These are phyloP conservation scores for Collybia sordida DNA, from an alignment of 768 basidiomycete species.

Conservation along the genomic window DNA sequence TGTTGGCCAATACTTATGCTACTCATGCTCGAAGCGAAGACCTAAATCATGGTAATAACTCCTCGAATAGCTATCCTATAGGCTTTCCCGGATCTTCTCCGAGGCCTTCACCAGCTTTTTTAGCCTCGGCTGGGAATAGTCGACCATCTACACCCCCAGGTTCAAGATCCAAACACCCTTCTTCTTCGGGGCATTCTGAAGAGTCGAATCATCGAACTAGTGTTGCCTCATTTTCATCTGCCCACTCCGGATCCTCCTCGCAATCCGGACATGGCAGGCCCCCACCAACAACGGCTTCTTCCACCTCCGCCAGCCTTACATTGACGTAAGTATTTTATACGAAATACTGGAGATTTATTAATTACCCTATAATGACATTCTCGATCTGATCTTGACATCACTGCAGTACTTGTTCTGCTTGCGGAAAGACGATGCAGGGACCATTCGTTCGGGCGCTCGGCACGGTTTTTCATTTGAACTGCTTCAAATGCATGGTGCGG, in stretches of 20 bases:
- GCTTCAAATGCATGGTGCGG: slow-evolving; percentile 96
- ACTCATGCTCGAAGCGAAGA: slow-evolving; percentile 71
- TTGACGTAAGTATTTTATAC: slow-evolving; percentile 51
- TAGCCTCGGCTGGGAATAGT: slow-evolving; percentile 41
- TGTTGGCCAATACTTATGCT: slow-evolving; percentile 31
- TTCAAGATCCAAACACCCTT: slow-evolving; percentile 47
- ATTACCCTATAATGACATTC: slow-evolving; percentile 15
- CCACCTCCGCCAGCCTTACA: slow-evolving; percentile 54
- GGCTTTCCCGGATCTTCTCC: slow-evolving; percentile 35
- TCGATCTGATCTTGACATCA: slow-evolving; percentile 24
- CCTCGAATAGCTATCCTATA: slow-evolving; percentile 25
- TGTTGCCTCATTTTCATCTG: slow-evolving; percentile 49
- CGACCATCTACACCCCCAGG: slow-evolving; percentile 61
- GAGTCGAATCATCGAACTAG: slow-evolving; percentile 46
- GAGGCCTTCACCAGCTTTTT: slow-evolving; percentile 44
- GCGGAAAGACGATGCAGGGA: slow-evolving; percentile 84
- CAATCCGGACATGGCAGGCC: slow-evolving; percentile 37
- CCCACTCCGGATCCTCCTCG: slow-evolving; percentile 53
- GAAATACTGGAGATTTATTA: slow-evolving; percentile 4
- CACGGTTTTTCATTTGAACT: slow-evolving; percentile 93
- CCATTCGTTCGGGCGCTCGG: slow-evolving; percentile 95
- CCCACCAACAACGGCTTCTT: slow-evolving; percentile 52
- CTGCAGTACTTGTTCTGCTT: slow-evolving; percentile 70
- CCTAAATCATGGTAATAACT: slow-evolving; percentile 50
- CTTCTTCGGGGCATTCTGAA: slow-evolving; percentile 55